Evolutionary conservation across 768 basidiomycete species (phyloP).

Genomic region (Lactifluus subvellereus): DNA sequence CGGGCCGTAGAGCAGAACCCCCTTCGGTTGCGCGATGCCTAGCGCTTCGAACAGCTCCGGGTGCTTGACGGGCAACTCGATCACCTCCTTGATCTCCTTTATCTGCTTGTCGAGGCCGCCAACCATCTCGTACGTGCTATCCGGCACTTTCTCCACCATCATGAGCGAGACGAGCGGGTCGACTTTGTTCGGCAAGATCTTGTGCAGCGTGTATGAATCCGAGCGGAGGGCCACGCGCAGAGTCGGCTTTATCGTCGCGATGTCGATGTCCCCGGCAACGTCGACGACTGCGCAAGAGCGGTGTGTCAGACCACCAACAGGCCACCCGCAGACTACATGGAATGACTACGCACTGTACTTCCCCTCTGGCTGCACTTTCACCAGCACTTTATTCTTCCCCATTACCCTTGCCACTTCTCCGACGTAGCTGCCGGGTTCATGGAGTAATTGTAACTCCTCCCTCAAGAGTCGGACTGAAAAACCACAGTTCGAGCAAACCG

Average conservation of each 20-base stretch:
- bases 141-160: constrained; percentile 99
- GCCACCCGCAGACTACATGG: background rate
- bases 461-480: constrained; percentile 73
- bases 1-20: constrained; percentile 91
- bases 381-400: constrained; percentile 98
- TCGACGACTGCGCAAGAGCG: constrained; percentile 73
- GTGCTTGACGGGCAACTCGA: constrained; percentile 95
- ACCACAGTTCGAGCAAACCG: background rate
- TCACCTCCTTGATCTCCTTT: constrained; percentile 99
- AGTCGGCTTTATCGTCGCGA: constrained; percentile 71
- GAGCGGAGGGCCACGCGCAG: constrained; percentile 94
- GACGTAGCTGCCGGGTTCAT: constrained; percentile 95
- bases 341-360: constrained; percentile 77
- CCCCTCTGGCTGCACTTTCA: constrained; percentile 98
- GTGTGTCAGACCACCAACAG: background rate
- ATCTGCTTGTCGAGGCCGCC: constrained; percentile 97
- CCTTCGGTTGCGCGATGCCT: constrained; percentile 96
- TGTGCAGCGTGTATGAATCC: constrained; percentile 94
- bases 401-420: constrained; percentile 98
- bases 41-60: constrained; percentile 91
- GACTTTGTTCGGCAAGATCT: constrained; percentile 94
- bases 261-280: constrained; percentile 80
- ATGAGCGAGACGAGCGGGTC: constrained; percentile 97
- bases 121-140: constrained; percentile 99
- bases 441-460: constrained; percentile 88